phyloP scores from a whole-genome alignment of 208 protist species.

The Lotmaria passim region DNA sequence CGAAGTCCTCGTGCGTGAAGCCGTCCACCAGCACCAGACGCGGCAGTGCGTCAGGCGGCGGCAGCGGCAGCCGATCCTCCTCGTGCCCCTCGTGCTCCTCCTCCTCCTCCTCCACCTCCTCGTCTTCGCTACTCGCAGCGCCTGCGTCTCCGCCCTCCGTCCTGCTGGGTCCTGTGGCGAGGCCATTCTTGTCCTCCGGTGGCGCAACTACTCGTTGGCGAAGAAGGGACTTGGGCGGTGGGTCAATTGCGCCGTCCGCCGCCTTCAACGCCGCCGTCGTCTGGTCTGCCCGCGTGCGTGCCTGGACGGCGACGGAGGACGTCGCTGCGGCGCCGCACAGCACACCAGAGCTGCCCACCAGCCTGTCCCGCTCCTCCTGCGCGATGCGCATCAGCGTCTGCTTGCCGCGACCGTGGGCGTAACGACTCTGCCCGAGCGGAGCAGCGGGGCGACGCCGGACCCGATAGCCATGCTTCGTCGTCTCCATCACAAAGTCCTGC shows the following conservation, averaged over 20 bases:
- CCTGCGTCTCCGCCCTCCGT: neutral
- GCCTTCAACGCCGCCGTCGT: neutral
- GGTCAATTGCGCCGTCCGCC: too few relatives aligned
- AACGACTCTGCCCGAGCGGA: slow-evolving; percentile 38
- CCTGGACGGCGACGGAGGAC: neutral
- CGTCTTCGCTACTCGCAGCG: neutral
- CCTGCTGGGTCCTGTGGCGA: neutral
- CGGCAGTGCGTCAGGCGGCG: slow-evolving; percentile 56
- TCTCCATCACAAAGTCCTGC: slow-evolving; percentile 54
- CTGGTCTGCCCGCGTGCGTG: neutral
- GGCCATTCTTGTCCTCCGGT: too few relatives aligned
- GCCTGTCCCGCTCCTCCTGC: slow-evolving; percentile 22
- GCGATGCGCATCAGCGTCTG: slow-evolving; percentile 27
- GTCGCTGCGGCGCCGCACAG: neutral
- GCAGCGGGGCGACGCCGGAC: slow-evolving; percentile 35
- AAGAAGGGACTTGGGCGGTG: too few relatives aligned
- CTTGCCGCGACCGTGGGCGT: slow-evolving; percentile 40
- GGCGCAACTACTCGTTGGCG: neutral
- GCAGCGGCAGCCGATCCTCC: slow-evolving; percentile 21
- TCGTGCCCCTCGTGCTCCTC: slow-evolving; percentile 7
- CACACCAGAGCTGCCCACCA: neutral
- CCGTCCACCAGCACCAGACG: slow-evolving; percentile 77
- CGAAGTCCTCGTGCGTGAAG: slow-evolving; percentile 83
- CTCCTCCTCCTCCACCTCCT: slow-evolving; percentile 1
- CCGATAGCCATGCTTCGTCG: slow-evolving; percentile 47